A percentile compares a stretch with the other conserved stretches of the same genome.
phyloP scores from a whole-genome alignment of 129 eudicot genomes.

The Saussurea involucrata region DNA sequence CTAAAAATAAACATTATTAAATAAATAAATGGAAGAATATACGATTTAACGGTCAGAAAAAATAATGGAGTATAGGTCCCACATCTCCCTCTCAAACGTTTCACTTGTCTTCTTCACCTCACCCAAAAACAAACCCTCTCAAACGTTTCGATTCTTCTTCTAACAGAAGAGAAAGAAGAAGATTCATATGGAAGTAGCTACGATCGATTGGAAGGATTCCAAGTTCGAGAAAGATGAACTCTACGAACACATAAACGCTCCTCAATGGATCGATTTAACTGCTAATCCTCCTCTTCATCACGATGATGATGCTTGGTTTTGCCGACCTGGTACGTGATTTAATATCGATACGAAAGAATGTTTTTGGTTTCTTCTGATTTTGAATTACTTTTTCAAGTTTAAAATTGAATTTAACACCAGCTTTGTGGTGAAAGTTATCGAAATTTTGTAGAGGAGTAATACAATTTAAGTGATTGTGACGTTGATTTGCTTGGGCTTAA shows the following conservation, averaged over 20 bases:
- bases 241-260: conserved; percentile 61
- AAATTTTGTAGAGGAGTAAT: no score
- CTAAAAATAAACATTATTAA: neutral
- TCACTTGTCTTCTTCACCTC: neutral
- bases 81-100: conserved; percentile 3
- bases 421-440: neutral
- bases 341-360: neutral
- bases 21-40: neutral
- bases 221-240: conserved; percentile 52
- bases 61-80: neutral
- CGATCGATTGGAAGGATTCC: conserved; percentile 66
- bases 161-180: neutral
- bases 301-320: conserved; percentile 58
- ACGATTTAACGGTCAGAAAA: conserved; percentile 29
- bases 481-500: neutral
- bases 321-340: conserved; percentile 46
- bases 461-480: neutral
- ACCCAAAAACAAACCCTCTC: neutral
- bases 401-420: neutral
- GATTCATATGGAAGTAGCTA: conserved; percentile 50
- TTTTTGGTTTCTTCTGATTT: no score
- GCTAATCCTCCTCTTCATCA: conserved; percentile 8
- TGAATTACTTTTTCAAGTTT: neutral
- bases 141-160: neutral
- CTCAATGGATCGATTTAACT: conserved; percentile 61